Percentiles rank a stretch among this genome's conserved stretches.
Evolutionary conservation across 805 yeast species (phyloP).

Genomic region (Pichia deserticola): DNA sequence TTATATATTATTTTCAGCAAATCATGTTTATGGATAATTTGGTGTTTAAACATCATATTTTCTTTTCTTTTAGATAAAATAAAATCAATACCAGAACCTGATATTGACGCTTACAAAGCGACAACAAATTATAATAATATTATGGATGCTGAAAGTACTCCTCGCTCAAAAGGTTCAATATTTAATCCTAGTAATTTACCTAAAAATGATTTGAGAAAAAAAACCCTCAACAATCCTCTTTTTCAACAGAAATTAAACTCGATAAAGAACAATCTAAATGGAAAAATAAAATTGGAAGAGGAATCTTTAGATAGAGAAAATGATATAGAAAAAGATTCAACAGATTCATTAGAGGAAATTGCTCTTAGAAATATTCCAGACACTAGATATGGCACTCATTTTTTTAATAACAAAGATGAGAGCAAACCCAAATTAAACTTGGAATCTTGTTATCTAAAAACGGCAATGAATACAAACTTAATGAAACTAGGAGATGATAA

Average conservation of each 20-base stretch:
- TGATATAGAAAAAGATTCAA: not conserved
- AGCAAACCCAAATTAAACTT: not conserved
- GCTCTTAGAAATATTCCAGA: not conserved
- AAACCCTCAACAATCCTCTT: not conserved
- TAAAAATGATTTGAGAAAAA: not conserved
- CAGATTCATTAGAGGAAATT: not conserved
- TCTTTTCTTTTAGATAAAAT: conserved; percentile 12
- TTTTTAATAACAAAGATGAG: conserved; percentile 10
- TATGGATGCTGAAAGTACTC: conserved; percentile 6
- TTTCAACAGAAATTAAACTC: conserved; percentile 2
- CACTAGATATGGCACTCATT: conserved; percentile 24
- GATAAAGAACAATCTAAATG: not conserved
- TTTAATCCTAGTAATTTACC: not conserved
- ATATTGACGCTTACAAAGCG: not conserved
- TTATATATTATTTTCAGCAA: conserved; percentile 17
- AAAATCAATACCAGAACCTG: conserved; percentile 22
- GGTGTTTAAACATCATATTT: conserved; percentile 13
- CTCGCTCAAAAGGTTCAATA: not conserved
- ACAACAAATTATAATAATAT: conserved; percentile 1
- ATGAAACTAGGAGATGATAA: not conserved
- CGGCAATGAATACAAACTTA: conserved; percentile 9
- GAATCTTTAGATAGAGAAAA: not conserved
- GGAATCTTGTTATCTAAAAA: conserved; percentile 17
- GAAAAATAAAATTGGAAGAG: not conserved
- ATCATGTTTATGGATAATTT: conserved; percentile 20